These are phyloP conservation scores for Pseudogymnoascus sp. DNA, from an alignment of 2,329 filamentous ascomycete genomes.

Conservation along the genomic window DNA sequence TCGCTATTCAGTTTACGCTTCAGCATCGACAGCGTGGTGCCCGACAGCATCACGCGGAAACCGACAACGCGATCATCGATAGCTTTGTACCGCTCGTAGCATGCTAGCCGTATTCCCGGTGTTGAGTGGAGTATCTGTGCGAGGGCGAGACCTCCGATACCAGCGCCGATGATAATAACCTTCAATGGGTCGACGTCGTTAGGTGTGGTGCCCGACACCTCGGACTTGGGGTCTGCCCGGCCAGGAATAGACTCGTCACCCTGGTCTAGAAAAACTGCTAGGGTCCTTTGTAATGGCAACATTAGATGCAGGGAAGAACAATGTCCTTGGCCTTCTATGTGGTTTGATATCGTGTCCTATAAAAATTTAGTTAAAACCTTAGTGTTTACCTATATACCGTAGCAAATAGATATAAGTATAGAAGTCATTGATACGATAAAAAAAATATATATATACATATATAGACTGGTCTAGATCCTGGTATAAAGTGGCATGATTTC, in stretches of 20 bases:
- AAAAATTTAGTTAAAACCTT: background rate
- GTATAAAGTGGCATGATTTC: background rate
- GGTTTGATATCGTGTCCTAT: background rate
- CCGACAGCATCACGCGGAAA: slow-evolving; percentile 24
- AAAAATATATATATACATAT: too few relatives aligned
- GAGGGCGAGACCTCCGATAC: slow-evolving; percentile 20
- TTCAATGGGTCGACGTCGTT: background rate
- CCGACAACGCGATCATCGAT: slow-evolving; percentile 19
- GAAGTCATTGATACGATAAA: background rate
- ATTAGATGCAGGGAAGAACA: background rate
- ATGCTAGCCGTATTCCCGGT: slow-evolving; percentile 18
- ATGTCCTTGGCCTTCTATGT: background rate
- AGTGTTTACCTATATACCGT: background rate
- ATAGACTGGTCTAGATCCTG: background rate
- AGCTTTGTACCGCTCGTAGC: slow-evolving; percentile 20
- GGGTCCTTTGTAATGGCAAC: background rate
- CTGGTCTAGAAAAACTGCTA: background rate
- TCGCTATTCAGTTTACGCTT: slow-evolving; percentile 18
- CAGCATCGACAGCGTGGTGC: slow-evolving; percentile 19
- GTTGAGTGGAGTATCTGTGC: slow-evolving; percentile 19
- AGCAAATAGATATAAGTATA: background rate
- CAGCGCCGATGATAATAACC: slow-evolving; percentile 20
- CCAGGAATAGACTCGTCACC: background rate
- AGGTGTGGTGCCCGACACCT: slow-evolving; percentile 28
- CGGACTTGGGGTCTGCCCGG: slow-evolving; percentile 9